Conservation (phyloP, 306 rosid species). For the Glycine soja region DNA sequence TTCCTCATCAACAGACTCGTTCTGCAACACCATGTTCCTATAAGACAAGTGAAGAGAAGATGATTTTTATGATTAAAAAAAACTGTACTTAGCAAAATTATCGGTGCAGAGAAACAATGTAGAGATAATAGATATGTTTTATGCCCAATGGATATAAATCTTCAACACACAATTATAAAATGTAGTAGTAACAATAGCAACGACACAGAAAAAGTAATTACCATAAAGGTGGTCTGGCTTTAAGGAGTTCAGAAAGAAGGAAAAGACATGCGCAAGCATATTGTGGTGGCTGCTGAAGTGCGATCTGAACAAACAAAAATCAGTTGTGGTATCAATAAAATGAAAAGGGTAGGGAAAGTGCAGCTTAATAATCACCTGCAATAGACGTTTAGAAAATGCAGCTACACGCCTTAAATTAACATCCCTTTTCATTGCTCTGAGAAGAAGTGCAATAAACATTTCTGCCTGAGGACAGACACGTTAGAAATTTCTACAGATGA, state of each 20-base stretch:
- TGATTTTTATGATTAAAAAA: background rate
- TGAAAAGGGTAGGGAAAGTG: constrained; percentile 10
- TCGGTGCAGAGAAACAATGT: constrained; percentile 1
- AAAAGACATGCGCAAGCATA: constrained; percentile 95
- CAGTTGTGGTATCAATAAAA: background rate
- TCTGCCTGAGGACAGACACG: constrained; percentile 68
- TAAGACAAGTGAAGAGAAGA: constrained; percentile 34
- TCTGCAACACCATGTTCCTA: constrained; percentile 86
- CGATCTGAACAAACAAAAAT: constrained; percentile 63
- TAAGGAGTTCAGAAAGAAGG: constrained; percentile 93
- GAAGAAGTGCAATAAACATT: constrained; percentile 90
- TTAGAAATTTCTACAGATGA: background rate
- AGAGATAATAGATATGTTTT: background rate
- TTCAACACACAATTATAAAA: constrained; percentile 5
- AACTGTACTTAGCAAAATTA: background rate
- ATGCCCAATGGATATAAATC: background rate
- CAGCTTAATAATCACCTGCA: constrained; percentile 67
- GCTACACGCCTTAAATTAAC: constrained; percentile 87
- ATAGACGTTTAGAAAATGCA: constrained; percentile 85
- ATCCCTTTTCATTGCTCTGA: constrained; percentile 93
- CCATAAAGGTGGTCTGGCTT: constrained; percentile 92
- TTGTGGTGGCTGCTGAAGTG: constrained; percentile 97
- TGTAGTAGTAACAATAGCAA: background rate
- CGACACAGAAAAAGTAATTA: constrained; percentile 41
- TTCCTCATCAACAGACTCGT: constrained; percentile 81